Evolutionary conservation across 495 filamentous ascomycete genomes (phyloP).

Genomic region (Talaromyces thailandensis): DNA sequence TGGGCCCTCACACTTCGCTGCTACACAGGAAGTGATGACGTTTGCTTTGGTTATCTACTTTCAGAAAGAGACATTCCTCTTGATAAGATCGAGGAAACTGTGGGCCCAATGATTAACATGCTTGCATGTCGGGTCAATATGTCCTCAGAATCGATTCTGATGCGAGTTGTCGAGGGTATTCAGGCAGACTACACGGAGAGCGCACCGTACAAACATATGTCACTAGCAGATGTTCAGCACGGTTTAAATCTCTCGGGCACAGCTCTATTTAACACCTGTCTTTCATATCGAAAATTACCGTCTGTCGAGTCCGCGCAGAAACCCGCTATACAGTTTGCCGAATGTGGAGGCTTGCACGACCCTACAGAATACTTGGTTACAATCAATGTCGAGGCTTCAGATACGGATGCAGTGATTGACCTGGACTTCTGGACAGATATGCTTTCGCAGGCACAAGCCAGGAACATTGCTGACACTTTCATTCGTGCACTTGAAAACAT

Average conservation of each 20-base stretch:
- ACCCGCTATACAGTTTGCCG: conserved; percentile 26
- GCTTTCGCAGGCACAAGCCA: conserved; percentile 39
- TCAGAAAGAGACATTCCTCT: conserved; percentile 42
- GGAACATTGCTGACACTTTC: conserved; percentile 42
- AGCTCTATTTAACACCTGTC: conserved; percentile 34
- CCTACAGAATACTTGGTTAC: conserved; percentile 48
- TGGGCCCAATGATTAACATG: conserved; percentile 48
- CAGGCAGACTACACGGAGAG: conserved; percentile 44
- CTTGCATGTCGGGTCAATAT: conserved; percentile 41
- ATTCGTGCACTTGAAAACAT: conserved; percentile 36
- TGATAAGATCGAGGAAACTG: conserved; percentile 33
- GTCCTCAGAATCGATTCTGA: conserved; percentile 14
- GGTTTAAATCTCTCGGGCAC: conserved; percentile 27
- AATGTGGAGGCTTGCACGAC: conserved; percentile 38
- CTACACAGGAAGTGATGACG: conserved; percentile 40
- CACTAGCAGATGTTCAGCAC: conserved; percentile 47
- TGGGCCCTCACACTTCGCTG: conserved; percentile 44
- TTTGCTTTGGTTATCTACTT: conserved; percentile 46
- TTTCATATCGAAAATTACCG: conserved; percentile 36
- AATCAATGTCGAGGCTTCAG: conserved; percentile 44
- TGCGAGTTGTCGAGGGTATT: conserved; percentile 25
- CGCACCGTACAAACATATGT: conserved; percentile 35
- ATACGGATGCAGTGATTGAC: conserved; percentile 36
- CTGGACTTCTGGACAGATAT: conserved; percentile 49
- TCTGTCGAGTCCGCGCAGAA: conserved; percentile 11